Evolutionary conservation across 2,329 filamentous ascomycete species (phyloP), one percentile per base, ranked within the genome.

Genomic region (Aspergillus ochraceus): DNA sequence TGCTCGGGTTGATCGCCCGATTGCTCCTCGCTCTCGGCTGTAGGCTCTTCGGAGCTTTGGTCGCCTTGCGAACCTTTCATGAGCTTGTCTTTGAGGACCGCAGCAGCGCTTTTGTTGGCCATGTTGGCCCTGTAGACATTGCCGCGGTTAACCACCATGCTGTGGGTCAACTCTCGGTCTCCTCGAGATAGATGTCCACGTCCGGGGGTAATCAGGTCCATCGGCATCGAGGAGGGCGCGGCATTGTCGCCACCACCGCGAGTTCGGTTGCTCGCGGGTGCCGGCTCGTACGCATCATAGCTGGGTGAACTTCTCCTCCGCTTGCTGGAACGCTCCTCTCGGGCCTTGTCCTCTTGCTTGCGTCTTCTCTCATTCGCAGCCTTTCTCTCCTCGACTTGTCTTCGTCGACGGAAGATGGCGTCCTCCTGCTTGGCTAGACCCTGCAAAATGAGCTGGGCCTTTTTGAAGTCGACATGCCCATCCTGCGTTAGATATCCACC

Each of bases 401-500:
- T 91, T 67, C 96, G 87, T 63, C 92, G 88, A 69, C 88, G 88
- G 79, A 99, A 99, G 59, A 99, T 99, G 14, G 87, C 88, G 74
- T 96, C 91, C 79, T 99, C 95, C 76, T 97, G 92, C 74, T 90
- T 94, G 1, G 92, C 95, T 20, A 99, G 83, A 1, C 92, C 94
- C 68, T 90, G 84, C 52, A 99, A 81, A 70, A 99, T 98, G 67
- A 89, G 83, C 73, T 99, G 95, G 10, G 92, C 93, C 68, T 90
- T 86, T 60, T 88, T 86, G 59, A 99, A 84, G 73, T 98, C 90
- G 61, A 98, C 92, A 68, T 90, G 88, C 2, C 95, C 95, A 77
- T 99, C 94, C 72, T 96, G 94, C 49, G 95, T 99, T 54, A 99
- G 84, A 75, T 97, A 99, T 12, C 95, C 95, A 50, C 92, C 93